Conservation (phyloP, 371 early-diverging fungal species). For the Syncephalastrum sp. region DNA sequence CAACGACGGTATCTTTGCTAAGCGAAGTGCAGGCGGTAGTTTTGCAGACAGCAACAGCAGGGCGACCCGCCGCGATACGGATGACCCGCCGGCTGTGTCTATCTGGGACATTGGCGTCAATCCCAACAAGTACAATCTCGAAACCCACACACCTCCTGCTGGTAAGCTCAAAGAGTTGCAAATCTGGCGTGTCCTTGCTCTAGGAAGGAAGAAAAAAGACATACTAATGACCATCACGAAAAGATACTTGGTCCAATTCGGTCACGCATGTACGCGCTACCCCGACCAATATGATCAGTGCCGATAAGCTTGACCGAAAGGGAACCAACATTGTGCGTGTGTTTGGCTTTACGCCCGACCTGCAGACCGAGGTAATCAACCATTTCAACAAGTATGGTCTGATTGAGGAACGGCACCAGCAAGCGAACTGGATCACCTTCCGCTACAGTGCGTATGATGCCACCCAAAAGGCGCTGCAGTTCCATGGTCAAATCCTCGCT, state of each 20-base stretch:
- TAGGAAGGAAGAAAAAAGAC: too few relatives aligned
- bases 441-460: constrained; percentile 23
- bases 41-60: constrained; percentile 19
- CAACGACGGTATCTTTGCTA: constrained; percentile 18
- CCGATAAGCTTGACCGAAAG: not conserved
- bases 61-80: constrained; percentile 14
- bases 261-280: not conserved
- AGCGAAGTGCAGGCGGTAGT: constrained; percentile 5
- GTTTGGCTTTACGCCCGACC: constrained; percentile 34
- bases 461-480: constrained; percentile 29
- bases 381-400: constrained; percentile 29
- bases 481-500: constrained; percentile 28
- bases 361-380: constrained; percentile 20
- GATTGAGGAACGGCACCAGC: constrained; percentile 23
- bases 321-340: constrained; percentile 24
- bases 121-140: constrained; percentile 10
- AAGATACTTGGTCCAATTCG: constrained; percentile 8
- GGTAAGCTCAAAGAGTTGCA: not conserved
- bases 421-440: constrained; percentile 40
- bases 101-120: constrained; percentile 32
- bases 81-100: constrained; percentile 22
- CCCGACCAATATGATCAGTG: too few relatives aligned
- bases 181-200: too few relatives aligned
- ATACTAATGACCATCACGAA: not conserved
- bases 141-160: not conserved